Base-by-base conservation (phyloP, 192 early-diverging fungal genomes). In the Entomortierella beljakovae region DNA sequence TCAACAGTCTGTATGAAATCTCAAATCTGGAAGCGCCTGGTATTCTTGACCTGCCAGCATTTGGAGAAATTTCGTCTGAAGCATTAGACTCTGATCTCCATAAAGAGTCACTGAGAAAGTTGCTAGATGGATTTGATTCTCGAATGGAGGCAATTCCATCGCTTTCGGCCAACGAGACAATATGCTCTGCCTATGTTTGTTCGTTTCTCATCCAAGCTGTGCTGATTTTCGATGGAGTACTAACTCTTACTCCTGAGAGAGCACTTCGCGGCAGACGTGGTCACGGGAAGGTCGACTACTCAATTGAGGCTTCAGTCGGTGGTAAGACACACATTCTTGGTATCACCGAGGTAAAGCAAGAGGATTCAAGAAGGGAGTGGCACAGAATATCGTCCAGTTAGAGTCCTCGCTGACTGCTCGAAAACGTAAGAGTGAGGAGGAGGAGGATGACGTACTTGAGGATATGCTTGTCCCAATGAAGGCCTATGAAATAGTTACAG, bases 161-260 rank as follows among this genome's bases (percentile, higher is more conserved):
- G 43, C 43, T 20, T 46, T 20, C 43, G 43, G 15, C 4, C 43
- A 46, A 46, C 20, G 43, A 46, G 15, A 20, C 43, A 46, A 15
- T 20, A 46, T 46, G 43, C 43, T 46, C 43, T 4, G 50, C 57
- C 35, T 60, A 60, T 25, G 57, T 69, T 22, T 69, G 57, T 26
- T 62, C 68, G 23, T 70, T 61, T 52, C 50, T 70, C 52, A 70
- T 42, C 38, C 68, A 70, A 11, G 68, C 59, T 1, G 61, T 46
- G 43, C 43, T 10, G 15, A 46, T 46, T 46, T 46, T 46, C 43
- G 15, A 46, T 11, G 43, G 15, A 20, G 43, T 20, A 46, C 43
- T 46, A 20, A 46, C 43, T 46, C 6, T 46, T 20, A 20, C 43
- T 46, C 43, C 43, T 10, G 43, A 46, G 43, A 46, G 43, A 15